Evolutionary conservation across 2,329 filamentous ascomycete genomes (phyloP), one percentile per base, ranked within the genome.

Genomic region (Diaporthe humulicola): DNA sequence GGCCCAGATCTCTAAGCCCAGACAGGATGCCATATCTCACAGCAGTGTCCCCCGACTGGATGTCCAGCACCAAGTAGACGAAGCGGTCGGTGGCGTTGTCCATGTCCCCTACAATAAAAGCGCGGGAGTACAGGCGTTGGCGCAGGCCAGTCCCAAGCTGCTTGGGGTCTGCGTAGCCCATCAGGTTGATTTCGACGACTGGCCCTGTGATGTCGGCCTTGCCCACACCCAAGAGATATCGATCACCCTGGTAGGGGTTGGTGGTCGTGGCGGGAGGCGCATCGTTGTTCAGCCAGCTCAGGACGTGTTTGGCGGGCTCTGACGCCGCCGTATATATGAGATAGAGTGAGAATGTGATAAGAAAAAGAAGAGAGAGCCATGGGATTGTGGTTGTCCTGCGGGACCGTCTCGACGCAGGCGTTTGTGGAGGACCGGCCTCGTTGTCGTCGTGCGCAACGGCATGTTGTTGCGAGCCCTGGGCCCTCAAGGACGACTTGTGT

Each of bases 171-270:
- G 95, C 95, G 85, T 98, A 98, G 76, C 96, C 96, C 88, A 96
- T 97, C 83, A 98, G 90, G 81, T 95, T 95, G 84, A 98, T 91
- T 84, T 98, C 95, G 38, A 96, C 95, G 7, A 97, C 94, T 0
- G 95, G 95, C 5, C 94, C 88, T 1, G 88, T 90, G 77, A 90
- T 88, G 78, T 90, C 88, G 22, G 85, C 88, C 77, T 89, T 89
- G 57, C 88, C 88, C 17, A 87, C 87, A 4, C 88, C 88, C 25
- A 90, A 76, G 4, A 90, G 82, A 75, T 89, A 90, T 72, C 83
- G 81, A 76, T 87, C 85, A 30, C 84, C 84, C 15, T 71, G 48
- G 5, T 33, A 12, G 28, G 28, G 54, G 36, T n/a, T 14, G 48
- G 50, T 30, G 28, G 38, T 28, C 5, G 50, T 22, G 36, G 48